These are phyloP conservation scores for Clonostachys solani DNA, from an alignment of 2,329 filamentous ascomycete genomes.

Conservation along the genomic window DNA sequence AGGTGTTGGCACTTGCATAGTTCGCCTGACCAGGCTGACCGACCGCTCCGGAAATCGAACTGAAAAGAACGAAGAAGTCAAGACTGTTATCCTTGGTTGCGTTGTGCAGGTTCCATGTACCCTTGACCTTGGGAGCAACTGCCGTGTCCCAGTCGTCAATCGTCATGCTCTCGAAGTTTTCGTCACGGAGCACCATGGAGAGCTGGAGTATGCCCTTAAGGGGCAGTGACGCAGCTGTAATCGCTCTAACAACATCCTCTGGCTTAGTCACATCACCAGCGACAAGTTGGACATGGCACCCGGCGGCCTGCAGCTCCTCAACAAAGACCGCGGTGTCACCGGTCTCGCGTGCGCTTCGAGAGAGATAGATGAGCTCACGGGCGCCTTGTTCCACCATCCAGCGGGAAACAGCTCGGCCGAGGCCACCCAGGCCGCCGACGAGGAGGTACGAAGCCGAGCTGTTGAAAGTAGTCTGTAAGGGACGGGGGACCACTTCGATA, in stretches of 20 bases:
- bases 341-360: constrained; percentile 30
- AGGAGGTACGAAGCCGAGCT: constrained; percentile 18
- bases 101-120: constrained; percentile 27
- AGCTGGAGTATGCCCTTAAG: constrained; percentile 34
- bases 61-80: constrained; percentile 25
- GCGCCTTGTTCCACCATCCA: constrained; percentile 47
- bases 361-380: constrained; percentile 40
- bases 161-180: constrained; percentile 19
- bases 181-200: constrained; percentile 25
- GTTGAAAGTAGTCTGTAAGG: constrained; percentile 4
- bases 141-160: constrained; percentile 19
- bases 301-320: constrained; percentile 14
- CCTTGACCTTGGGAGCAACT: constrained; percentile 20
- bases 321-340: constrained; percentile 7
- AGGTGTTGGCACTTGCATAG: constrained; percentile 32
- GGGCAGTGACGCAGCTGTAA: constrained; percentile 11
- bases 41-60: constrained; percentile 21
- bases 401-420: constrained; percentile 28
- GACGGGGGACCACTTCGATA: not conserved
- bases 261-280: constrained; percentile 10
- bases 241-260: constrained; percentile 16
- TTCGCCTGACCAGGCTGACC: constrained; percentile 25
- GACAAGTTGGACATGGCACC: constrained; percentile 9
- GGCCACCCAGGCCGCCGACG: constrained; percentile 22
- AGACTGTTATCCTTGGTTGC: constrained; percentile 5